Conservation (phyloP, 164 flowering plant genomes). For the Chloranthus sessilifolius region DNA sequence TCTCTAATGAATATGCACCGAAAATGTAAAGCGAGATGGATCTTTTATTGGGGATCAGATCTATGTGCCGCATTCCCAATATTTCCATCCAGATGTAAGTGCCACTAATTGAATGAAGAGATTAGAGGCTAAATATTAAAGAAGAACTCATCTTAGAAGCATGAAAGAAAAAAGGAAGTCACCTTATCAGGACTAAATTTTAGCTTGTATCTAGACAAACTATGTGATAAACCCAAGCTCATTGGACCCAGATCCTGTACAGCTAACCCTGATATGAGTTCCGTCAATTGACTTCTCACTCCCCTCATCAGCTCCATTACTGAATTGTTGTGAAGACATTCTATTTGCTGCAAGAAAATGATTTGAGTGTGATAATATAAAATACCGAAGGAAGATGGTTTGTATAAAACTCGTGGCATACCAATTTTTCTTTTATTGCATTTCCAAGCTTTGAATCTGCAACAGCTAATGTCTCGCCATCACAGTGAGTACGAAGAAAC, state of each 20-base stretch:
- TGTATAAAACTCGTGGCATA: constrained; percentile 13
- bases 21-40: too few species aligned
- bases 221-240: constrained; percentile 95
- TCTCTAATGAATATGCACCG: too few species aligned
- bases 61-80: too few species aligned
- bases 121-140: too few species aligned
- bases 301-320: constrained; percentile 98
- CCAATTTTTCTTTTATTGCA: constrained; percentile 83
- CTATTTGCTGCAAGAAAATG: constrained; percentile 48
- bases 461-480: constrained; percentile 73
- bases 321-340: constrained; percentile 67
- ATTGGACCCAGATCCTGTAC: constrained; percentile 89
- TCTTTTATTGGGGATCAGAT: too few species aligned
- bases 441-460: constrained; percentile 92
- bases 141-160: too few species aligned
- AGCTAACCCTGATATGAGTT: constrained; percentile 80
- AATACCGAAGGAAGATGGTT: too few species aligned
- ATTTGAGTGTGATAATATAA: not conserved
- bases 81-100: too few species aligned
- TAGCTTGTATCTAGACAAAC: constrained; percentile 86
- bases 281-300: constrained; percentile 74
- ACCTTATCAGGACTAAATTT: constrained; percentile 98
- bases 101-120: too few species aligned
- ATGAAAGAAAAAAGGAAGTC: not conserved
- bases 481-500: constrained; percentile 75